Evolutionary conservation across 176 grass and related monocot species (phyloP), one percentile per base, ranked within the genome.

Genomic region (Ananas comosus): DNA sequence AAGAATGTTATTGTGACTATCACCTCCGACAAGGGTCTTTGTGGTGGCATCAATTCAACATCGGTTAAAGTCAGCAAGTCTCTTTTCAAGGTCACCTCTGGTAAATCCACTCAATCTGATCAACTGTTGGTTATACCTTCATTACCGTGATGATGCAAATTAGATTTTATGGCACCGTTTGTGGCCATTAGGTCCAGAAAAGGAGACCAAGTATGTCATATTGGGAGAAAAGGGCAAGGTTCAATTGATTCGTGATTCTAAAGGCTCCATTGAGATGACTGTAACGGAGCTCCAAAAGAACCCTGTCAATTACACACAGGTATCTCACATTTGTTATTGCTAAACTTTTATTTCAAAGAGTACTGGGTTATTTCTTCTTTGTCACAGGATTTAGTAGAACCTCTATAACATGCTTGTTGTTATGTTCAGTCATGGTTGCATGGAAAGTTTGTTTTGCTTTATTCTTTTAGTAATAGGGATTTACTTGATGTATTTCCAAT

Each of bases 171-270:
- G 5, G 57, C 64, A 50, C 64, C 5, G 56, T 63, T 61, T 22
- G 3, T 53, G 69, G 19, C 59, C 53, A 56, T 79, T 81, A 96
- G 92, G 89, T 78, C 81, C 86, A 48, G 93, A 96, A 63, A 92
- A 96, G 72, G 86, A 90, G 75, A 90, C 76, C 10, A 91, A 92
- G 76, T 96, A 78, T 79, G 84, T 96, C 51, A 63, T 96, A 78
- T 72, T 96, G 76, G 93, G 93, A 78, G 93, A 96, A 78, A 96
- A 96, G 28, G 93, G 93, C 10, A 96, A 92, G 74, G 93, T 90
- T 83, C 89, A 92, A 69, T 59, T 96, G 70, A 13, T 92, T 47
- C 89, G 93, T 66, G 93, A 92, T 75, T 96, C 84, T 24, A 96
- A 48, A 70, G 50, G 24, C 1, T 85, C 49, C 69, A 96, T 96